Evolutionary conservation across 306 rosid species (phyloP).

Genomic region (Rosa rugosa): DNA sequence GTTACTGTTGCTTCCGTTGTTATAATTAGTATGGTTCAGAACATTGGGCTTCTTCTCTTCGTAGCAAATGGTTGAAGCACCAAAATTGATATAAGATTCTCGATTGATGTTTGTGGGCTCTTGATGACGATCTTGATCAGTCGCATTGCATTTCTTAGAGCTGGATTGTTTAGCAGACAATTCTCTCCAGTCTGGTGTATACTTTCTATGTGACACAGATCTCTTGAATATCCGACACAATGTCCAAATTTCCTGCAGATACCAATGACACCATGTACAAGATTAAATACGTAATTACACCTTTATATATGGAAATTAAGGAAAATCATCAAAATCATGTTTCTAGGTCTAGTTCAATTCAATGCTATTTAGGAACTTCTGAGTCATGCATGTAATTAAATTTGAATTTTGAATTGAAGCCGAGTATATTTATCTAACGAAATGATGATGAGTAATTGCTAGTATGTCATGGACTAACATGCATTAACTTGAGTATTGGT

Average conservation of each 20-base stretch:
- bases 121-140: constrained; percentile 1
- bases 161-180: constrained; percentile 32
- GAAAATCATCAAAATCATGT: background rate
- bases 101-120: constrained; percentile 22
- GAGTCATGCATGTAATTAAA: background rate
- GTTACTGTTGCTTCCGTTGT: constrained; percentile 9
- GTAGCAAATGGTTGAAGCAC: constrained; percentile 21
- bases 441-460: background rate
- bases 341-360: background rate
- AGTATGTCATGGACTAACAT: background rate
- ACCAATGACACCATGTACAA: background rate
- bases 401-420: background rate
- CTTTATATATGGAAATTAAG: background rate
- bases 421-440: background rate
- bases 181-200: constrained; percentile 47
- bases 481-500: too few relatives aligned
- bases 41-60: constrained; percentile 41
- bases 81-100: constrained; percentile 55
- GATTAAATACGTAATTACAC: background rate
- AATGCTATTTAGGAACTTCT: background rate
- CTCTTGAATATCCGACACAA: constrained; percentile 82
- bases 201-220: constrained; percentile 52
- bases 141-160: constrained; percentile 21
- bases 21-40: constrained; percentile 12
- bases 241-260: constrained; percentile 91